Conservation (phyloP, 805 yeast genomes). For the Starmera pachycereana region DNA sequence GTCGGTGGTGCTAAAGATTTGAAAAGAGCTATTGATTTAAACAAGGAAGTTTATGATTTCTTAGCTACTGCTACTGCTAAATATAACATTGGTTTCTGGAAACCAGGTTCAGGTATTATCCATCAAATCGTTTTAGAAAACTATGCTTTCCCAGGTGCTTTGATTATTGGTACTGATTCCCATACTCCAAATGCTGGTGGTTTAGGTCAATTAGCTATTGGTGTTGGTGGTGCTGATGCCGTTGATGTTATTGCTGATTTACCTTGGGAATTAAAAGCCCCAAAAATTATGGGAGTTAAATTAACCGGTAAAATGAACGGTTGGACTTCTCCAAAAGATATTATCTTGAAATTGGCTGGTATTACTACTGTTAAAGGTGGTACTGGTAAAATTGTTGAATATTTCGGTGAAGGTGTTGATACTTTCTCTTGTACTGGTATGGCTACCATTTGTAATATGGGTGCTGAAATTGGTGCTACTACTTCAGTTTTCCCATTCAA, state of each 20-base stretch:
- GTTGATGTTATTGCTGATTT: conserved; percentile 92
- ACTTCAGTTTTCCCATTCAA: conserved; percentile 97
- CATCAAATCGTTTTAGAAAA: conserved; percentile 96
- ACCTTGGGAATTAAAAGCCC: conserved; percentile 98
- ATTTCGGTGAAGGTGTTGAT: conserved; percentile 91
- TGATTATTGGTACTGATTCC: conserved; percentile 94
- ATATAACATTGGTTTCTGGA: conserved; percentile 97
- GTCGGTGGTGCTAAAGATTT: conserved; percentile 82
- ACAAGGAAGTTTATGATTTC: conserved; percentile 92
- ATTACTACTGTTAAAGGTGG: conserved; percentile 95
- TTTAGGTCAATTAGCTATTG: conserved; percentile 93
- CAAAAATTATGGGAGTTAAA: conserved; percentile 90
- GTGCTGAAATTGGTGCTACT: conserved; percentile 98
- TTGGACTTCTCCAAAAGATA: conserved; percentile 97
- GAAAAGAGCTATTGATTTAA: conserved; percentile 74
- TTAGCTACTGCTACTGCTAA: conserved; percentile 83
- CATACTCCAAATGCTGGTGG: conserved; percentile 99
- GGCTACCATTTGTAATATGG: conserved; percentile 99
- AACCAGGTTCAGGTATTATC: conserved; percentile 97
- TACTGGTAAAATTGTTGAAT: conserved; percentile 93
- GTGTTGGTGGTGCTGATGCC: conserved; percentile 99
- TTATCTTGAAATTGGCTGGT: conserved; percentile 89
- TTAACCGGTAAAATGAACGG: conserved; percentile 86
- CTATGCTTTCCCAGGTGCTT: conserved; percentile 95
- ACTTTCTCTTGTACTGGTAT: conserved; percentile 94